These are phyloP conservation scores for Fusarium beomiforme DNA, from an alignment of 2,329 filamentous ascomycete species.

Conservation along the genomic window DNA sequence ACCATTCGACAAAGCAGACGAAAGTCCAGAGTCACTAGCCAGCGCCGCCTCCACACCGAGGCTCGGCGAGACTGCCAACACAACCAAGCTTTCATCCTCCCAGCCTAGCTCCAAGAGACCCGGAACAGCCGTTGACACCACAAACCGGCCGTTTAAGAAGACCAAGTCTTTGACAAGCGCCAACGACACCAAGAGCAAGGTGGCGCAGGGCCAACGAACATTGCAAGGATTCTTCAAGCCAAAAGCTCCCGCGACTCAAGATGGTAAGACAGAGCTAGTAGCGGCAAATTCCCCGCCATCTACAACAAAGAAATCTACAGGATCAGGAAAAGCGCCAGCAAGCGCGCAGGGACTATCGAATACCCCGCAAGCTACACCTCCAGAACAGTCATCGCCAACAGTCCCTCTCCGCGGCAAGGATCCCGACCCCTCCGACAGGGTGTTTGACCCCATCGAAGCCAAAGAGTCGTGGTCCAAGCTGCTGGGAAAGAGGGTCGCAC, in stretches of 20 bases:
- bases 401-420: neutral
- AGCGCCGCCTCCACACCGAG: neutral
- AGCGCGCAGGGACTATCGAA: neutral
- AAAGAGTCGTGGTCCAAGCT: conserved; percentile 90
- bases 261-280: neutral
- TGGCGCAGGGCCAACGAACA: conserved; percentile 59
- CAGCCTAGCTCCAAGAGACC: conserved; percentile 29
- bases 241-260: conserved; percentile 23
- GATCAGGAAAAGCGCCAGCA: neutral
- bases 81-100: neutral
- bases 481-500: conserved; percentile 77
- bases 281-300: conserved; percentile 15
- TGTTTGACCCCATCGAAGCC: conserved; percentile 74
- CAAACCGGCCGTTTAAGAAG: conserved; percentile 37
- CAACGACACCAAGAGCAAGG: conserved; percentile 48
- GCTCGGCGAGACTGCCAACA: neutral
- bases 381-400: neutral
- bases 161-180: conserved; percentile 35
- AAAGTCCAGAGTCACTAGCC: neutral
- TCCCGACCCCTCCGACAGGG: conserved; percentile 47
- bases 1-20: neutral
- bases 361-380: neutral
- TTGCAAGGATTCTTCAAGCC: conserved; percentile 84
- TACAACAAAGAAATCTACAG: conserved; percentile 25
- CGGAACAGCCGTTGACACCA: conserved; percentile 11